Percentiles rank a stretch among this genome's conserved stretches.
phyloP scores from a whole-genome alignment of 352 stramenopile species.

The Phytophthora sp. region DNA sequence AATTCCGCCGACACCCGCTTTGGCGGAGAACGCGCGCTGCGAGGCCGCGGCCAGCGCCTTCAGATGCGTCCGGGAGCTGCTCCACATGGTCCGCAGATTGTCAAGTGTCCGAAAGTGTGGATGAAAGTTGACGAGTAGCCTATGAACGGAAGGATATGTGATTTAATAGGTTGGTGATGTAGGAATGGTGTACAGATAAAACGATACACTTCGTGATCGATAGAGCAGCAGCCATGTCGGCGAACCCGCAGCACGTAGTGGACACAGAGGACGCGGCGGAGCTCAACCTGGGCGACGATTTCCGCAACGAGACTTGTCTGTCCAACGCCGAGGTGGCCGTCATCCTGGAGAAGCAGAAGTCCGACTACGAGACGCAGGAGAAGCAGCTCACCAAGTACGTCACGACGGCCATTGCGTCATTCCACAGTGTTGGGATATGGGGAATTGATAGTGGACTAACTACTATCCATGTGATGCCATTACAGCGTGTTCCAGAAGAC shows the following conservation, averaged over 20 bases:
- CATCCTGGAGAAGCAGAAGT: conserved; percentile 91
- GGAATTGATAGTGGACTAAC: conserved; percentile 1
- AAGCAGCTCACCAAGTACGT: conserved; percentile 87
- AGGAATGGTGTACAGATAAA: conserved; percentile 6
- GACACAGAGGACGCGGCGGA: conserved; percentile 91
- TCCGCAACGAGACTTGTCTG: conserved; percentile 89
- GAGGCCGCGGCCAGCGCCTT: conserved; percentile 27
- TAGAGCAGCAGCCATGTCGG: conserved; percentile 53
- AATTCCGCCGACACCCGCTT: conserved; percentile 49
- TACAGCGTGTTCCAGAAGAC: conserved; percentile 91
- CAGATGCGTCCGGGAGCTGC: conserved; percentile 34
- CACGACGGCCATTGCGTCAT: neutral
- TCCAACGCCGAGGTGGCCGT: conserved; percentile 91
- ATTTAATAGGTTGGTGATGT: conserved; percentile 14
- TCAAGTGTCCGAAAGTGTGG: conserved; percentile 7
- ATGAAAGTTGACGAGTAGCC: conserved; percentile 1
- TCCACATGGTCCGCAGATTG: conserved; percentile 46
- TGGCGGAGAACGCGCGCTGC: conserved; percentile 53
- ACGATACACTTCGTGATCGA: conserved; percentile 7
- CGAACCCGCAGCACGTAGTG: conserved; percentile 87
- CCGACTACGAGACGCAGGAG: conserved; percentile 91
- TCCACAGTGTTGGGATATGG: too few relatives aligned
- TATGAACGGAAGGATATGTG: conserved; percentile 2
- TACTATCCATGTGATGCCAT: neutral
- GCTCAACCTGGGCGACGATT: conserved; percentile 89